Percentiles rank a stretch among this genome's conserved stretches.
Conservation (phyloP, 352 stramenopile genomes). For the Pythium brassicae region DNA sequence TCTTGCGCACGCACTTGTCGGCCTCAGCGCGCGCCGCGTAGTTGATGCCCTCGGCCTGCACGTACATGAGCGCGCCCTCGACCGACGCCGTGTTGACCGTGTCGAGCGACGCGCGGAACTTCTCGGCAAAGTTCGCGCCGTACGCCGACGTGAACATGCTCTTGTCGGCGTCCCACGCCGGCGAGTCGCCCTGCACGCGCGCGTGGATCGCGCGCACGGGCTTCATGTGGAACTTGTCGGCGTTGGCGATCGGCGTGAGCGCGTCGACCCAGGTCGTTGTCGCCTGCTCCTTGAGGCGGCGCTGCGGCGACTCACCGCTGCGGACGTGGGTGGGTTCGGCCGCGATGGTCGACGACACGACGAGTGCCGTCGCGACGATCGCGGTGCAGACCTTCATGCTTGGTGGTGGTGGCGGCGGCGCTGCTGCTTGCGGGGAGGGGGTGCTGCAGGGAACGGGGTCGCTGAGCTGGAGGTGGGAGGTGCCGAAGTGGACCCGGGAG, state of each 20-base stretch:
- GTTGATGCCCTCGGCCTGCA: constrained; percentile 50
- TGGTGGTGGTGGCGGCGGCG: not conserved
- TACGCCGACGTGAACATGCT: constrained; percentile 11
- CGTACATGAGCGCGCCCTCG: constrained; percentile 45
- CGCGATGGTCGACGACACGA: not conserved
- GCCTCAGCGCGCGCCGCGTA: constrained; percentile 24
- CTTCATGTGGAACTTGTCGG: constrained; percentile 48
- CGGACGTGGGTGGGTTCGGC: not conserved
- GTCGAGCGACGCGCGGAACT: constrained; percentile 31
- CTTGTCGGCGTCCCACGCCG: constrained; percentile 39
- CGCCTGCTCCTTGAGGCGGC: not conserved
- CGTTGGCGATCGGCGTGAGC: constrained; percentile 28
- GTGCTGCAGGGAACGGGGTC: no score
- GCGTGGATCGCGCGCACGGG: constrained; percentile 53
- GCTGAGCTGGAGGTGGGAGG: constrained; percentile 2
- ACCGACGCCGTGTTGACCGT: constrained; percentile 38
- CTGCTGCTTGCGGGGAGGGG: not conserved
- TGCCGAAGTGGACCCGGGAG: not conserved
- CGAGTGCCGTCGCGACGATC: constrained; percentile 3
- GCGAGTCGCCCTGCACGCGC: constrained; percentile 55
- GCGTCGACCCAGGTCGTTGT: constrained; percentile 12
- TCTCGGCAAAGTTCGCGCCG: constrained; percentile 9
- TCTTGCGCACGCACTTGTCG: constrained; percentile 46
- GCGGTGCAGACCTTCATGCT: constrained; percentile 8
- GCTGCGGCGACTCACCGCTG: not conserved